Conservation (phyloP, 2,329 filamentous ascomycete species). For the Aureobasidium zeae region DNA sequence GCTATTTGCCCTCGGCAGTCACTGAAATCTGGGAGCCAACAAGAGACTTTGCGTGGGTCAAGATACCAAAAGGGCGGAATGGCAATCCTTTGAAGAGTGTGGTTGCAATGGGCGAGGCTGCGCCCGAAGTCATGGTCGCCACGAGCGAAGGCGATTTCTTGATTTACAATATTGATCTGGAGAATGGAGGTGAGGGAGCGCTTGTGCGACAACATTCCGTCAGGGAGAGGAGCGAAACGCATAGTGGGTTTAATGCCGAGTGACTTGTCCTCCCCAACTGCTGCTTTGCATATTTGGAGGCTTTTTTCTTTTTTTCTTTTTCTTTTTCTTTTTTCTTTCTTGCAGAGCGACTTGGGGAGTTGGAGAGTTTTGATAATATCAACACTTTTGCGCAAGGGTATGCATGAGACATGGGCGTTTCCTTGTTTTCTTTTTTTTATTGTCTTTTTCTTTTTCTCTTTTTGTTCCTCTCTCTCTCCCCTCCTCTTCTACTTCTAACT, state of each 20-base stretch:
- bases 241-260: slow-evolving; percentile 13
- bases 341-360: too few relatives aligned
- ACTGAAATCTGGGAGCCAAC: slow-evolving; percentile 97
- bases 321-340: not conserved
- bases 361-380: too few relatives aligned
- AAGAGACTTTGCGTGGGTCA: slow-evolving; percentile 93
- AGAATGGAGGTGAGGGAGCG: slow-evolving; percentile 85
- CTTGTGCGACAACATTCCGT: slow-evolving; percentile 64
- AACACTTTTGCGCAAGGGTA: too few relatives aligned
- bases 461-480: too few relatives aligned
- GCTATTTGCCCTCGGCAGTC: slow-evolving; percentile 85
- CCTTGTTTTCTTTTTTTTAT: too few relatives aligned
- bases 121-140: slow-evolving; percentile 94
- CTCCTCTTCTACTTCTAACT: too few relatives aligned
- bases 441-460: not conserved
- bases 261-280: too few relatives aligned
- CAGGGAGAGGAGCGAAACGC: slow-evolving; percentile 13
- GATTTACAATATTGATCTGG: slow-evolving; percentile 90
- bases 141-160: slow-evolving; percentile 94
- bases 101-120: slow-evolving; percentile 93
- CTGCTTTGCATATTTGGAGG: not conserved
- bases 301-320: not conserved
- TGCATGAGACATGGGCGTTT: too few relatives aligned
- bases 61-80: slow-evolving; percentile 59
- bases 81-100: slow-evolving; percentile 64